A percentile compares a stretch with the other conserved stretches of the same genome.
Evolutionary conservation across 805 yeast genomes (phyloP).

Genomic region (Hanseniaspora lindneri): DNA sequence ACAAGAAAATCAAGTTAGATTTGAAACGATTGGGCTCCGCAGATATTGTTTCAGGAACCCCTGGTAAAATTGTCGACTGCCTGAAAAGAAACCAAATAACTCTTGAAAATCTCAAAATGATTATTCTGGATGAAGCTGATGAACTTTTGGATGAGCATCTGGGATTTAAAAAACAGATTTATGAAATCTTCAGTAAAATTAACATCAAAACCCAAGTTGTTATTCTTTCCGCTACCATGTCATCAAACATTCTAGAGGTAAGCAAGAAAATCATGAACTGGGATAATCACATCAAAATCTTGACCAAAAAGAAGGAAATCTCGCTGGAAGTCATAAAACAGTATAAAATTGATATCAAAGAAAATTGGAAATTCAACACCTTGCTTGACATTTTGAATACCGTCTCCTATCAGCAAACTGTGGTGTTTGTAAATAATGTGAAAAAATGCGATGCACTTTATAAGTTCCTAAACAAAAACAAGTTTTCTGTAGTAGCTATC

Average conservation of each 20-base stretch:
- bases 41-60: conserved; percentile 92
- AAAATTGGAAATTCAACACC: conserved; percentile 90
- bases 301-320: conserved; percentile 90
- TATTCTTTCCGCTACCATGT: conserved; percentile 88
- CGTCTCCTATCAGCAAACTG: conserved; percentile 91
- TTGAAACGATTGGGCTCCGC: conserved; percentile 58
- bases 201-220: conserved; percentile 90
- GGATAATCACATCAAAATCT: conserved; percentile 73
- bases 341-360: conserved; percentile 78
- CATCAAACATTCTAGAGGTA: conserved; percentile 79
- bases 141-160: conserved; percentile 73
- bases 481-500: conserved; percentile 87
- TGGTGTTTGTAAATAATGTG: conserved; percentile 93
- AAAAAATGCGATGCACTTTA: conserved; percentile 85
- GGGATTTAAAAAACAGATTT: conserved; percentile 92
- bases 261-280: conserved; percentile 80
- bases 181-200: conserved; percentile 79
- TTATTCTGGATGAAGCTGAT: conserved; percentile 93
- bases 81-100: conserved; percentile 67
- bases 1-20: conserved; percentile 38
- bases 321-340: conserved; percentile 94
- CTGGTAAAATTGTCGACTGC: conserved; percentile 90
- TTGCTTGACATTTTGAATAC: conserved; percentile 92
- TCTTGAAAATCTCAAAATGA: conserved; percentile 70
- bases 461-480: conserved; percentile 56